phyloP scores from a whole-genome alignment of 192 early-diverging fungal species.

The Coemansia sp. region DNA sequence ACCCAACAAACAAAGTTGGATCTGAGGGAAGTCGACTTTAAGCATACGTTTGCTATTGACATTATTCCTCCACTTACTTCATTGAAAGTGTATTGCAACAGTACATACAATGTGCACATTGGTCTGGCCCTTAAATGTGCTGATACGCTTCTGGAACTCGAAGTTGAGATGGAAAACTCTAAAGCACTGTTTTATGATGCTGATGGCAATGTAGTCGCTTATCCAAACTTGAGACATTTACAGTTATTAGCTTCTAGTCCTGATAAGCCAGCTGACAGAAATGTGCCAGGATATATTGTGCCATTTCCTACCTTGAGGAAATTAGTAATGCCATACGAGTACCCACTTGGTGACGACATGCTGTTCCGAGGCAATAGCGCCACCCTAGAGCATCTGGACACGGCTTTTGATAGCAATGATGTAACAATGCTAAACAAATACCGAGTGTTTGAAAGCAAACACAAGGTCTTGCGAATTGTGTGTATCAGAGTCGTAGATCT shows the following conservation, averaged over 20 bases:
- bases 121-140: neutral
- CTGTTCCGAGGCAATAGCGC: slow-evolving; percentile 10
- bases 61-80: neutral
- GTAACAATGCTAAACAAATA: neutral
- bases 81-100: neutral
- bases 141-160: neutral
- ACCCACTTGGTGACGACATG: slow-evolving; percentile 10
- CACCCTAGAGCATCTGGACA: neutral
- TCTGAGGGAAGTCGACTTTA: neutral
- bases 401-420: neutral
- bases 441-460: neutral
- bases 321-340: neutral
- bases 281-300: neutral
- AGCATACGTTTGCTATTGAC: neutral
- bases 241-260: neutral
- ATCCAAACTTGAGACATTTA: neutral
- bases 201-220: neutral
- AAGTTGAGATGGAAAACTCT: neutral
- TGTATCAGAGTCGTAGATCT: neutral
- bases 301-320: neutral
- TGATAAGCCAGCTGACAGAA: neutral
- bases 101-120: neutral
- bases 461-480: neutral
- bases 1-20: neutral
- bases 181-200: neutral